Conservation (phyloP, 2,329 filamentous ascomycete species). For the Ophiocordyceps camponoti-floridani region DNA sequence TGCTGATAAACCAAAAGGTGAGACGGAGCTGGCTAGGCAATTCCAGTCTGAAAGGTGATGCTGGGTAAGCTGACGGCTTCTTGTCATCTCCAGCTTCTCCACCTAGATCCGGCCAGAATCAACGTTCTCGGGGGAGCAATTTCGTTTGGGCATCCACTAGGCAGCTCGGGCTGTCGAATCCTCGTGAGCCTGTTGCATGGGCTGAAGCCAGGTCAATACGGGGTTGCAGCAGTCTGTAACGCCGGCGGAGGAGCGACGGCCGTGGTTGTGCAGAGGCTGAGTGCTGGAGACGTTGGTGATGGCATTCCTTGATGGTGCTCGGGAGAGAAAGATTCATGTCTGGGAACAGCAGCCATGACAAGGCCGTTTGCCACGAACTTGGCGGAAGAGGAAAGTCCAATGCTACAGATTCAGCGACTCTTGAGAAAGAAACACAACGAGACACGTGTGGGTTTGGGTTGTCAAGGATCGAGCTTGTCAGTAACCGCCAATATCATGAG, state of each 20-base stretch:
- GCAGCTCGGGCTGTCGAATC: constrained; percentile 85
- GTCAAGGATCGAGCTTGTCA: not conserved
- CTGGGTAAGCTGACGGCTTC: not conserved
- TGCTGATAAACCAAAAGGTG: constrained; percentile 82
- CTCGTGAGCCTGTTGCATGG: constrained; percentile 82
- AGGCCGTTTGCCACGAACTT: no score
- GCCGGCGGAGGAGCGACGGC: constrained; percentile 86
- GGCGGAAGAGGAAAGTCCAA: not conserved
- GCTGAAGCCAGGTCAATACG: constrained; percentile 81
- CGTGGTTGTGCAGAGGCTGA: constrained; percentile 73
- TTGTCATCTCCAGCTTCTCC: constrained; percentile 30
- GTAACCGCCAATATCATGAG: not conserved
- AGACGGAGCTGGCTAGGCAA: not conserved
- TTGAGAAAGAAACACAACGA: not conserved
- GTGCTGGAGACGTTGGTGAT: constrained; percentile 10
- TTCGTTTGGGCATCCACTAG: constrained; percentile 76
- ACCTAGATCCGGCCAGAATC: constrained; percentile 59
- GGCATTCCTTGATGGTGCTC: not conserved
- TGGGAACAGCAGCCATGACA: no score
- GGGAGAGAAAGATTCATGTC: no score
- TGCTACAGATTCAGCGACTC: not conserved
- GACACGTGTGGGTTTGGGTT: not conserved
- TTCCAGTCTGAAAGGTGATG: not conserved
- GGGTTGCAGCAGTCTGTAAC: constrained; percentile 91
- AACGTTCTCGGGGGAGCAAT: constrained; percentile 86